A percentile compares a stretch with the other conserved stretches of the same genome.
phyloP scores from a whole-genome alignment of 75 land plant genomes.

The Selaginella moellendorffii region DNA sequence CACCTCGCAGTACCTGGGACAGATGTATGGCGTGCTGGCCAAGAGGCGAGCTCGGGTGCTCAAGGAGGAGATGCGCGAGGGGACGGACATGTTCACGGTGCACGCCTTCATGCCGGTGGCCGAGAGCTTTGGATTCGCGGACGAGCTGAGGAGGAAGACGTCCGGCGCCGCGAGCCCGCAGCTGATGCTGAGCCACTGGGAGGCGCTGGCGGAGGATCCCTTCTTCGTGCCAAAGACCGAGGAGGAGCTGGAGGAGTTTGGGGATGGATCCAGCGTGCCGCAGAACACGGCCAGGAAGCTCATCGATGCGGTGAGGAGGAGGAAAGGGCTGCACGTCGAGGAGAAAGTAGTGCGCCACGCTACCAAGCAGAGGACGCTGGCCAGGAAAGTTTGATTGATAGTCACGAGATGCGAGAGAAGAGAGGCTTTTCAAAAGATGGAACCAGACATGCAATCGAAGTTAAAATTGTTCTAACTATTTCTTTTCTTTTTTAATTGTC shows the following conservation, averaged over 20 bases:
- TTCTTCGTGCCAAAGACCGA: constrained; percentile 92
- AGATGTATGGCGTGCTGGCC: constrained; percentile 65
- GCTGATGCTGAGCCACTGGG: constrained; percentile 85
- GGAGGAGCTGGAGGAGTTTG: constrained; percentile 80
- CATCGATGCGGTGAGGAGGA: constrained; percentile 67
- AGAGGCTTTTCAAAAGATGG: too few species aligned
- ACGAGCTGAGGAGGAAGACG: constrained; percentile 73
- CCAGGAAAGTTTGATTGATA: constrained; percentile 64
- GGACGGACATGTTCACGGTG: constrained; percentile 65
- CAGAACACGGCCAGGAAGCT: constrained; percentile 77
- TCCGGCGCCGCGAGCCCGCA: constrained; percentile 73
- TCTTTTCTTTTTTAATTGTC: too few species aligned
- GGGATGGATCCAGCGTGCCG: constrained; percentile 36
- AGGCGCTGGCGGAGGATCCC: constrained; percentile 63
- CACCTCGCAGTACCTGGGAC: constrained; percentile 55
- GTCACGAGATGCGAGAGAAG: too few species aligned
- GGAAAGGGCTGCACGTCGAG: constrained; percentile 86
- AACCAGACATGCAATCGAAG: too few species aligned
- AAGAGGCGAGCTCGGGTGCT: constrained; percentile 58
- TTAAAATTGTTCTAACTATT: too few species aligned
- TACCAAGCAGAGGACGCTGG: constrained; percentile 79
- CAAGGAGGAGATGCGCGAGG: constrained; percentile 90
- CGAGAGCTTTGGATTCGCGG: constrained; percentile 84
- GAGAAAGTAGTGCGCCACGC: constrained; percentile 89
- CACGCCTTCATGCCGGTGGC: constrained; percentile 93